Percentiles rank a stretch among this genome's conserved stretches.
Conservation (phyloP, 352 stramenopile genomes). For the Phytophthora chlamydospora region DNA sequence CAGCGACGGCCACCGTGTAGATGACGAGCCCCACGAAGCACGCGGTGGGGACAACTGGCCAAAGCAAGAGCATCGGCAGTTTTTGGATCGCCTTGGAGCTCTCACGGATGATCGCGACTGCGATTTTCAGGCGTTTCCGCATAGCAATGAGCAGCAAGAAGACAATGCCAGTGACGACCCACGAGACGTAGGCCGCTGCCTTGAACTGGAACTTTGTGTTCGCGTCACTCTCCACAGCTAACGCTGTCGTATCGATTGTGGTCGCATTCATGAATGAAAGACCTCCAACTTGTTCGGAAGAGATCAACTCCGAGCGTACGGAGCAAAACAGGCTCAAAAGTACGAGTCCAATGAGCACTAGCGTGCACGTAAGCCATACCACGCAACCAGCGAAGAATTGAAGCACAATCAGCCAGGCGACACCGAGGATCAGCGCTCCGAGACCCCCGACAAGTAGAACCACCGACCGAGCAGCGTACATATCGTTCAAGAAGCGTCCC, state of each 20-base stretch:
- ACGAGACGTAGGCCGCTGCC: constrained; percentile 63
- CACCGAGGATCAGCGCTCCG: constrained; percentile 57
- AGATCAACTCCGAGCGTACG: constrained; percentile 68
- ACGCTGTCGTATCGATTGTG: constrained; percentile 31
- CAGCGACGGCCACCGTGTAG: constrained; percentile 61
- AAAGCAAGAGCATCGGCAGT: constrained; percentile 66
- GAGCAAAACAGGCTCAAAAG: constrained; percentile 83
- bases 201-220: constrained; percentile 68
- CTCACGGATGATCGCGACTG: constrained; percentile 75
- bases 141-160: constrained; percentile 72
- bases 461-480: constrained; percentile 60
- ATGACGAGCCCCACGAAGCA: constrained; percentile 62
- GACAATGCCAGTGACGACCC: constrained; percentile 51
- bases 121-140: constrained; percentile 70
- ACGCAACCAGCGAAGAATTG: constrained; percentile 79
- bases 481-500: constrained; percentile 76
- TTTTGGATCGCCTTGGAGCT: constrained; percentile 67
- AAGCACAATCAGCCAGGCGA: constrained; percentile 80
- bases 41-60: constrained; percentile 59
- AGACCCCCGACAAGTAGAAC: constrained; percentile 62
- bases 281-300: constrained; percentile 29
- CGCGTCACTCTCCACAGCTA: constrained; percentile 36
- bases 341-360: constrained; percentile 66
- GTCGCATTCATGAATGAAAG: constrained; percentile 58
- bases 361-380: constrained; percentile 81